Conservation (phyloP, 768 basidiomycete species). For the Boletus sp. region DNA sequence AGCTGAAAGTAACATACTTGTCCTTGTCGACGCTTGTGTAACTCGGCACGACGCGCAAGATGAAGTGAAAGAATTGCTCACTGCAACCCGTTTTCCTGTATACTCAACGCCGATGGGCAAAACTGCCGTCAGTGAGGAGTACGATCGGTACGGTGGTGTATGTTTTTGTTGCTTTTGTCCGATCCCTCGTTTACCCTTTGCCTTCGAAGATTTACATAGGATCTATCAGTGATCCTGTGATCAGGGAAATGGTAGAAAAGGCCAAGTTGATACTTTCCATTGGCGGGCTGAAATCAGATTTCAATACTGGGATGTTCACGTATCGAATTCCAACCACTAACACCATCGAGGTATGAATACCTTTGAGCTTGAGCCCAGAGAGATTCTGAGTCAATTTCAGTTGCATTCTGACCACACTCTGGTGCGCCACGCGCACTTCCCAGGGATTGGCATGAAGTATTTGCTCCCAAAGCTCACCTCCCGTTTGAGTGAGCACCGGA, state of each 20-base stretch:
- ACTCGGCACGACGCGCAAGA: slow-evolving; percentile 65
- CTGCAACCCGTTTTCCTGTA: slow-evolving; percentile 67
- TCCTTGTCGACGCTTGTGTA: slow-evolving; percentile 82
- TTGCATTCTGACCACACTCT: slow-evolving; percentile 73
- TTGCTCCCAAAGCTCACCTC: slow-evolving; percentile 71
- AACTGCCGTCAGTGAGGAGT: slow-evolving; percentile 66
- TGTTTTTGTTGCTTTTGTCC: slow-evolving; percentile 26
- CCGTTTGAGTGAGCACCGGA: slow-evolving; percentile 44
- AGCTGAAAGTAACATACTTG: slow-evolving; percentile 59
- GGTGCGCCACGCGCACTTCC: slow-evolving; percentile 62
- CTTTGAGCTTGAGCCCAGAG: background rate
- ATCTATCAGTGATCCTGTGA: slow-evolving; percentile 58
- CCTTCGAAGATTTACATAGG: slow-evolving; percentile 71
- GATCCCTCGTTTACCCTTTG: background rate
- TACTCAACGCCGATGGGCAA: slow-evolving; percentile 84
- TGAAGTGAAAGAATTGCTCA: slow-evolving; percentile 61
- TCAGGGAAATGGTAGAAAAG: slow-evolving; percentile 70
- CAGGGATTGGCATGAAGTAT: slow-evolving; percentile 71
- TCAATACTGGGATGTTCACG: slow-evolving; percentile 87
- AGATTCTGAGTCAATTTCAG: slow-evolving; percentile 35
- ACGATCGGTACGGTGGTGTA: slow-evolving; percentile 78
- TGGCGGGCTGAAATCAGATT: slow-evolving; percentile 70
- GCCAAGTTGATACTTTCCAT: slow-evolving; percentile 77
- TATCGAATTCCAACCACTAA: slow-evolving; percentile 60
- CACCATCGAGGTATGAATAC: slow-evolving; percentile 57